These are phyloP conservation scores for Pestalotiopsis sp. DNA, from an alignment of 2,329 filamentous ascomycete species.

Conservation along the genomic window DNA sequence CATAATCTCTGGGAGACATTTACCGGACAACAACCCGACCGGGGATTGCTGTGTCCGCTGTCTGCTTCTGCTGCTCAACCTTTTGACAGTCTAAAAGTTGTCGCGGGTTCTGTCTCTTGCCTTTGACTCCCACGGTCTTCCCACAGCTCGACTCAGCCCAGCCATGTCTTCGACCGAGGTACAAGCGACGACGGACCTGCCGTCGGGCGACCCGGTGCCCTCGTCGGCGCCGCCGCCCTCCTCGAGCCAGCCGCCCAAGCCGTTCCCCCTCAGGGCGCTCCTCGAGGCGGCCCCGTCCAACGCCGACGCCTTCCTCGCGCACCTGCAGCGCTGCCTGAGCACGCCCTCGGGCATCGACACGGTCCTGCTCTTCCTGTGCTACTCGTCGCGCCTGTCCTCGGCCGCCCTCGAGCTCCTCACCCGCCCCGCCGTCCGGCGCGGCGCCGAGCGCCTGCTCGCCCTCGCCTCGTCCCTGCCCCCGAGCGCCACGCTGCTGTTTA, in stretches of 20 bases:
- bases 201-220: conserved; percentile 37
- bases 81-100: background rate
- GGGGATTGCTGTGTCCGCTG: background rate
- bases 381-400: conserved; percentile 61
- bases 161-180: conserved; percentile 20
- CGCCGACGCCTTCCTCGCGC: conserved; percentile 56
- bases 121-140: background rate
- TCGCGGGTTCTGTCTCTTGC: background rate
- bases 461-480: conserved; percentile 54
- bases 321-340: conserved; percentile 65
- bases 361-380: conserved; percentile 69
- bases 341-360: conserved; percentile 72
- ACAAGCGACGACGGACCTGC: conserved; percentile 34
- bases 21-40: background rate
- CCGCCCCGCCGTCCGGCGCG: conserved; percentile 58
- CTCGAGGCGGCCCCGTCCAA: conserved; percentile 40
- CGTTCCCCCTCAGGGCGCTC: conserved; percentile 28
- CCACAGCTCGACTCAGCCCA: background rate
- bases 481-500: conserved; percentile 48
- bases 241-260: conserved; percentile 22
- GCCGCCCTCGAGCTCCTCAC: conserved; percentile 54
- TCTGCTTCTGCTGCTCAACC: background rate
- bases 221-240: conserved; percentile 27
- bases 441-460: conserved; percentile 54
- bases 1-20: no score